These are phyloP conservation scores for Cetraspora pellucida DNA, from an alignment of 192 early-diverging fungal genomes.

Conservation along the genomic window DNA sequence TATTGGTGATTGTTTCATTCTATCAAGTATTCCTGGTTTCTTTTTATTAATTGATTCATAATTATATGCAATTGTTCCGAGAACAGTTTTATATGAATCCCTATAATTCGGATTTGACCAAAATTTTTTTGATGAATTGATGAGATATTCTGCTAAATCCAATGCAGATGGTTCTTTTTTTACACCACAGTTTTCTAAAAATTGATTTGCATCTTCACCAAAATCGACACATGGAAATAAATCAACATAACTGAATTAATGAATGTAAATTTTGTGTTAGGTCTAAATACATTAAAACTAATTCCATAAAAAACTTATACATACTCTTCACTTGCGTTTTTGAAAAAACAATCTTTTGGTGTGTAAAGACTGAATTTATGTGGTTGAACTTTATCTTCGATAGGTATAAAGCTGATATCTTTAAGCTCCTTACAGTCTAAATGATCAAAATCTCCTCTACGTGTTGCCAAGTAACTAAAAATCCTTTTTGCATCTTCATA, in stretches of 20 bases:
- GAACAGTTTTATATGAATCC: conserved; percentile 68
- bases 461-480: conserved; percentile 70
- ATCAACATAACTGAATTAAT: conserved; percentile 46
- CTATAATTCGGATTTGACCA: conserved; percentile 54
- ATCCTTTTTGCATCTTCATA: conserved; percentile 51
- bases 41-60: conserved; percentile 45
- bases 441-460: conserved; percentile 59
- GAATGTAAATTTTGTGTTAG: conserved; percentile 46
- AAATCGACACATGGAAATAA: conserved; percentile 70
- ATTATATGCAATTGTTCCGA: conserved; percentile 75
- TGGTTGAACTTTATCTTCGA: conserved; percentile 15
- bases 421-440: conserved; percentile 57
- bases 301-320: too few species aligned
- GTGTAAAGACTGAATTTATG: background rate
- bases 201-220: conserved; percentile 68
- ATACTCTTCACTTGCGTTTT: background rate
- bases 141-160: conserved; percentile 69
- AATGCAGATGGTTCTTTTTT: conserved; percentile 74
- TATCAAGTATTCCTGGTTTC: conserved; percentile 46
- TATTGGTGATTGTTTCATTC: conserved; percentile 67
- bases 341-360: conserved; percentile 9
- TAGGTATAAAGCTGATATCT: conserved; percentile 65
- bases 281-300: too few species aligned
- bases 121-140: conserved; percentile 59
- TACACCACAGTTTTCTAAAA: conserved; percentile 82